Percentiles rank a stretch among this genome's conserved stretches.
Evolutionary conservation across 176 grass and related monocot species (phyloP).

Genomic region (Dactylis glomerata): DNA sequence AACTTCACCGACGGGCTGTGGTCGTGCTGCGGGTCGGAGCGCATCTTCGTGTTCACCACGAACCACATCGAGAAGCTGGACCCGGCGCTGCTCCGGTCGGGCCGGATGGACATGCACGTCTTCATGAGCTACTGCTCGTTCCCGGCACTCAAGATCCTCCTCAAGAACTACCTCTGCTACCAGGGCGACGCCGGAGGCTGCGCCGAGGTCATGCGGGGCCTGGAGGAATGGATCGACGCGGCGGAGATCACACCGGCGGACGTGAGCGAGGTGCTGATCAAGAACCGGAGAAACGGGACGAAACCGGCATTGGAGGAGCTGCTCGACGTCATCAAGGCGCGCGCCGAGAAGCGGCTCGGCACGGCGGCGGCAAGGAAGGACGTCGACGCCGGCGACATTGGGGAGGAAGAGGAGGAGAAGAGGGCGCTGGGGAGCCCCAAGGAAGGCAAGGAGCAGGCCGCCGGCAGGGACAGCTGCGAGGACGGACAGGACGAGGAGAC

Average conservation of each 20-base stretch:
- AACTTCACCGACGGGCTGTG: constrained; percentile 92
- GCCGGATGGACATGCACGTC: constrained; percentile 94
- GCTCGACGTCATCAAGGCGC: constrained; percentile 29
- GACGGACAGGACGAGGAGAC: constrained; percentile 38
- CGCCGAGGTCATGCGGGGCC: not conserved
- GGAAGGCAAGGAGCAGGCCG: constrained; percentile 32
- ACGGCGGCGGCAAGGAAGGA: not conserved
- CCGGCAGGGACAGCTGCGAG: constrained; percentile 24
- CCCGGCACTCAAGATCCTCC: constrained; percentile 62
- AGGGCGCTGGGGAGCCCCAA: constrained; percentile 79
- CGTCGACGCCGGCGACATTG: not conserved
- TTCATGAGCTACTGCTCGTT: constrained; percentile 86
- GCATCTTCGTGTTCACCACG: constrained; percentile 91
- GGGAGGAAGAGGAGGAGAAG: constrained; percentile 75
- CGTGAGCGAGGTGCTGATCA: constrained; percentile 87
- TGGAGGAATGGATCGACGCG: constrained; percentile 47
- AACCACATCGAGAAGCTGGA: constrained; percentile 94
- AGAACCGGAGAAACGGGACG: constrained; percentile 54
- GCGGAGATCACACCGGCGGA: constrained; percentile 86
- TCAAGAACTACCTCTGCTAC: constrained; percentile 69
- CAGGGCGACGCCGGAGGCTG: not conserved
- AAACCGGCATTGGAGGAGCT: constrained; percentile 41
- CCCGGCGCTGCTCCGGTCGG: constrained; percentile 79
- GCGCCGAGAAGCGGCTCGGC: constrained; percentile 31
- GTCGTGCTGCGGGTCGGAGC: constrained; percentile 90